Evolutionary conservation across 495 filamentous ascomycete genomes (phyloP), one percentile per base, ranked within the genome.

Genomic region (Evansstolkia leycettana): DNA sequence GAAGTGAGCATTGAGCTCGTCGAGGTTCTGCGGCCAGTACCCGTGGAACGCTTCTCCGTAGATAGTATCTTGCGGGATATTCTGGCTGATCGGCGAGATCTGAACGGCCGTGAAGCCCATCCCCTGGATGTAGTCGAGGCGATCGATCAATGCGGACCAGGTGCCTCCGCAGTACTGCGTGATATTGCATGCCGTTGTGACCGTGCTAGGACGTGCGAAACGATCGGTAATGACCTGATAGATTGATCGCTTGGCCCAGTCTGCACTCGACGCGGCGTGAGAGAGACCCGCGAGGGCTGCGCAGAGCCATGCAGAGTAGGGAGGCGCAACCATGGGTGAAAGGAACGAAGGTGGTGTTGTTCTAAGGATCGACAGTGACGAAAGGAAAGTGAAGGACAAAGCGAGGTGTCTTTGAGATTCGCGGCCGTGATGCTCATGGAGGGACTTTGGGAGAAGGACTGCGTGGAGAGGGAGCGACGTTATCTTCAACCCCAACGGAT

Each of bases 61-160:
- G 1, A 45, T 42, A 3, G 61, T 68, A 10, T 60, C 51, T 0
- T 57, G 54, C 1, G 65, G 55, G 14, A 80, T 50, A 38, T 81
- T 70, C 37, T 67, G 55, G 19, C 75, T 72, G 11, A 85, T 55
- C 0, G 81, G 81, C 0, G 77, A 81, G 39, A 84, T 85, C 75
- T 78, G 82, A 24, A 84, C 58, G 8, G 80, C 78, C 29, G 74
- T 76, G 39, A 85, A 84, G 10, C 81, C 79, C 65, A 84, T 74
- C 28, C 64, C 60, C 42, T 82, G 66, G 42, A 85, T 53, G 34
- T 58, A 58, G 34, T 58, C 54, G 2, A 58, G 43, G 4, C 44
- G 69, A 20, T 73, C 65, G 32, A 73, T 72, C 31, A 87, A 64
- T 2, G 79, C 82, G 28, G 54, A 50, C 58, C 70, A 85, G 7